These are phyloP conservation scores for Tympanopsis confertula DNA, from an alignment of 2,329 filamentous ascomycete species.

Conservation along the genomic window DNA sequence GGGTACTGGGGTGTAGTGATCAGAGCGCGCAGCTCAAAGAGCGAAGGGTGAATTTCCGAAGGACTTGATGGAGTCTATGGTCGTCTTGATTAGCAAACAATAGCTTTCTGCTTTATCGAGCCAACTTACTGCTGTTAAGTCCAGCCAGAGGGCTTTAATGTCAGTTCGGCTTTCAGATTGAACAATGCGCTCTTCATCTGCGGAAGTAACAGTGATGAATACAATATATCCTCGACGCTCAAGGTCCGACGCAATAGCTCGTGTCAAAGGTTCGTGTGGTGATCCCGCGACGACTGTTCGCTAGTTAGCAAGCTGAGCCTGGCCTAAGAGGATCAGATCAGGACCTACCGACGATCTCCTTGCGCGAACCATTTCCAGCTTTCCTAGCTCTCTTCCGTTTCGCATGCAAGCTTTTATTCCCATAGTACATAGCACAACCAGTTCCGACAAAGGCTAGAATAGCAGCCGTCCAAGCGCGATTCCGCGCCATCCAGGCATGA, in stretches of 20 bases:
- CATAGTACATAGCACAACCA: slow-evolving; percentile 33
- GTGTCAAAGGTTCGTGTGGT: slow-evolving; percentile 44
- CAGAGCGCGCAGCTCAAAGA: slow-evolving; percentile 33
- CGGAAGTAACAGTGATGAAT: slow-evolving; percentile 45
- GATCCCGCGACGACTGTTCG: slow-evolving; percentile 43
- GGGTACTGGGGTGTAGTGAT: slow-evolving; percentile 41
- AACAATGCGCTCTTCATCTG: slow-evolving; percentile 47
- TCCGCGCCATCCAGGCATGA: not conserved
- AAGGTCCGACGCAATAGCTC: slow-evolving; percentile 45
- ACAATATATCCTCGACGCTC: slow-evolving; percentile 55
- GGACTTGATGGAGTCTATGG: slow-evolving; percentile 29
- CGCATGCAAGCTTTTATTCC: slow-evolving; percentile 32
- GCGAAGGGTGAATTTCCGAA: slow-evolving; percentile 22
- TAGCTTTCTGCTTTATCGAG: too few relatives aligned
- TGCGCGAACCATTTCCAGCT: slow-evolving; percentile 48
- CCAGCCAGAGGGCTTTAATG: slow-evolving; percentile 44
- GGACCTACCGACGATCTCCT: slow-evolving; percentile 45
- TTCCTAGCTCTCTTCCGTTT: slow-evolving; percentile 44
- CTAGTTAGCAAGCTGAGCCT: slow-evolving; percentile 5
- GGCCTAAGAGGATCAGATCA: too few relatives aligned
- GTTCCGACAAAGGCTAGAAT: not conserved
- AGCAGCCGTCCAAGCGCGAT: not conserved
- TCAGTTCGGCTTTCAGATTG: slow-evolving; percentile 44
- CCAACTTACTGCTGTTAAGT: slow-evolving; percentile 34
- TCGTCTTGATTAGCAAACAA: slow-evolving; percentile 3